Evolutionary conservation across 805 yeast species (phyloP).

Genomic region (Nakazawaea holstii): DNA sequence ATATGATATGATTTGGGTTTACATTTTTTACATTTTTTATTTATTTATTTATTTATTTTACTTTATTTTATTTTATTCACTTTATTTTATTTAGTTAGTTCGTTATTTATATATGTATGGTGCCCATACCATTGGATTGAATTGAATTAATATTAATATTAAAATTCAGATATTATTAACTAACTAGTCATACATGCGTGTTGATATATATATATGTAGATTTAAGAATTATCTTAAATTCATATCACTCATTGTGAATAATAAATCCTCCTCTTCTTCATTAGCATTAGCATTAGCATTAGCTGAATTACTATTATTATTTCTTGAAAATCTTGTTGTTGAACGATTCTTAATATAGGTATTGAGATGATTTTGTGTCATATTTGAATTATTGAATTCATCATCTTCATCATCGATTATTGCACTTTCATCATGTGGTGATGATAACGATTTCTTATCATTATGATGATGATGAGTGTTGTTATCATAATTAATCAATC

Average conservation of each 20-base stretch:
- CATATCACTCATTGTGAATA: constrained; percentile 76
- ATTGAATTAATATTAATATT: no score
- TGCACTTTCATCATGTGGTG: constrained; percentile 23
- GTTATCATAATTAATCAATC: constrained; percentile 8
- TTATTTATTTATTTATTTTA: no score
- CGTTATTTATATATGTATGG: no score
- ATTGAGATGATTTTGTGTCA: background rate
- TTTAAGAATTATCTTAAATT: constrained; percentile 6
- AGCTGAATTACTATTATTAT: no score
- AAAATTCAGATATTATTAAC: no score
- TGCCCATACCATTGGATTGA: no score
- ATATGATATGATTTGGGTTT: no score
- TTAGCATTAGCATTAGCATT: constrained; percentile 22
- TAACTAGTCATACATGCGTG: background rate
- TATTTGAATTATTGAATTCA: constrained; percentile 9
- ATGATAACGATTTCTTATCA: background rate
- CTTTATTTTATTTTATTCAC: no score
- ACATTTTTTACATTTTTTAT: no score
- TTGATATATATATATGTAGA: background rate
- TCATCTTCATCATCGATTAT: constrained; percentile 28
- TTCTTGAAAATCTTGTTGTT: background rate
- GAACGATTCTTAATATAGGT: constrained; percentile 5
- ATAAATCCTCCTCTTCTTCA: constrained; percentile 61
- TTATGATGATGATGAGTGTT: background rate
- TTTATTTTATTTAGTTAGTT: no score